Base-by-base conservation (phyloP, 2,329 filamentous ascomycete species). In the Xylariomycetidae sp. region DNA sequence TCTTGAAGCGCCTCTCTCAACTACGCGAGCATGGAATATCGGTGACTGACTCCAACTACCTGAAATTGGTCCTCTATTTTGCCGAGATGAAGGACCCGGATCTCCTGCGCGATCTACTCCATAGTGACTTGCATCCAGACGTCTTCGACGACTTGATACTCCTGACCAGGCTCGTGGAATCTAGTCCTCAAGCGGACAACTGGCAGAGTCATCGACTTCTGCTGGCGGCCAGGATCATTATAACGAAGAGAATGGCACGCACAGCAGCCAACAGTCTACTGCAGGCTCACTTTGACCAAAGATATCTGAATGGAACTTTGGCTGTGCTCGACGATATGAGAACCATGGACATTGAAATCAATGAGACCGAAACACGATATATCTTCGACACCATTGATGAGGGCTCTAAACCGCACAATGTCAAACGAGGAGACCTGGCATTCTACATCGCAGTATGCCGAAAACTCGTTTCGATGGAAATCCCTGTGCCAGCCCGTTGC, bases 11-110 rank as follows among this genome's bases (percentile, higher is more conserved):
- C 19, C 70, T 94, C 16, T 56, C 68, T 16, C 70, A 77, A 34
- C 65, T 95, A 3, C 65, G 73, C 39, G 62, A 69, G 32, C 64
- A 76, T 5, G 78, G 77, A 0, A 84, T 95, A 18, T 64, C 67
- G 1, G 64, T 87, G 17, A 70, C 74, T 4, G 59, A 69, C 5
- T 80, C 76, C 4, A 69, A 74, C 3, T 95, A 88, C 51, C 72
- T 77, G 27, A 70, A 72, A 26, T 68, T 85, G 8, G 50, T 94
- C 5, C 66, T 75, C 25, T 73, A 77, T 36, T 75, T 92, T 36
- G 81, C 81, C 4, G 58, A 58, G 14, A 65, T 72, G 20, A 66
- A 70, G 18, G 70, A 82, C n/a, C 65, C 67, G 17, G 58, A 61
- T 3, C 56, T 71, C n/a, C 58, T 77, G 3, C 39, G 51, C 19